Percentiles rank a stretch among this genome's conserved stretches.
These are phyloP conservation scores for Daldinia childiae DNA, from an alignment of 495 filamentous ascomycete species.

Conservation along the genomic window DNA sequence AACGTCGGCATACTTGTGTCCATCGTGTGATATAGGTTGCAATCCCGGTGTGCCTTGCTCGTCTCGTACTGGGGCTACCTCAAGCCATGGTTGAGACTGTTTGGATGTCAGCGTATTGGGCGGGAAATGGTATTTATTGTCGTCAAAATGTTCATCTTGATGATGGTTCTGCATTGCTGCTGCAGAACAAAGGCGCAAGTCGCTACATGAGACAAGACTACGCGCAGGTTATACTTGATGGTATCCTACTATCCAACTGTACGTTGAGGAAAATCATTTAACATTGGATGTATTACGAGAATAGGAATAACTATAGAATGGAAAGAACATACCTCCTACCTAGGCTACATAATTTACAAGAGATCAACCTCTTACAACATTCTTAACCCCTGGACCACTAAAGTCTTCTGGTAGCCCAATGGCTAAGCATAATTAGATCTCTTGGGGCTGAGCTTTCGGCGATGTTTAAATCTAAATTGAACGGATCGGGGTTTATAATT, in stretches of 20 bases:
- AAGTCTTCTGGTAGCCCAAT: background rate
- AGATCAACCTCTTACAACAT: background rate
- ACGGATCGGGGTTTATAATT: background rate
- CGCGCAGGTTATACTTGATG: background rate
- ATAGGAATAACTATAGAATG: background rate
- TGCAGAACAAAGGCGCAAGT: constrained; percentile 7
- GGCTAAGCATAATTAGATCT: background rate
- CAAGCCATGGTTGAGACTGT: constrained; percentile 14
- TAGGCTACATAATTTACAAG: background rate
- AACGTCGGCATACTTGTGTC: constrained; percentile 23
- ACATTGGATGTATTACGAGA: background rate
- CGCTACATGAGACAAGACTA: constrained; percentile 11
- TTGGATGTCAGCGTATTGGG: constrained; percentile 3
- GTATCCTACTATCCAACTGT: background rate
- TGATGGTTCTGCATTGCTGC: constrained; percentile 34
- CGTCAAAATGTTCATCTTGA: constrained; percentile 25
- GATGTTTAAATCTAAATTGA: background rate
- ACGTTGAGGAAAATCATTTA: background rate
- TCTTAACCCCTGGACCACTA: background rate
- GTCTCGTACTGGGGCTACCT: constrained; percentile 19
- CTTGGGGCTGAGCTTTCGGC: background rate
- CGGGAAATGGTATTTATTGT: constrained; percentile 32
- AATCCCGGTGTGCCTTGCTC: constrained; percentile 27
- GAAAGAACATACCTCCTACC: background rate
- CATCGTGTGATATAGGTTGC: constrained; percentile 21